Evolutionary conservation across 805 yeast species (phyloP), one percentile per base, ranked within the genome.

Genomic region (Ogataea paraovalis): DNA sequence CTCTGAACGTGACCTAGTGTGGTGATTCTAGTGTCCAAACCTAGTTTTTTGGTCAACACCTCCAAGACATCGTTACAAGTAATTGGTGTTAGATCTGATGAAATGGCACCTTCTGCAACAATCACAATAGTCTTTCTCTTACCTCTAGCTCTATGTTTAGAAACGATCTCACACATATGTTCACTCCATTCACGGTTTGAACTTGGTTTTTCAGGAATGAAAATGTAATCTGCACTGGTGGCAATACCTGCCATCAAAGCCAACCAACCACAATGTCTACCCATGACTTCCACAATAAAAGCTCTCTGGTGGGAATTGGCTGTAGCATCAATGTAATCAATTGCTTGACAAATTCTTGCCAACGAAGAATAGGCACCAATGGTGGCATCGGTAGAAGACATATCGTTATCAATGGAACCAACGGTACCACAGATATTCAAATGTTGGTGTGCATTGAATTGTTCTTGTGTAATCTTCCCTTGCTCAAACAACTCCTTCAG

Each of bases 1-100:
- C 99, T 82, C 75, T 94, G 99, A 46, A 94, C 97, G 67, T 94
- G 99, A 46, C 99, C 99, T 58, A 94, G 75, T 12, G 95, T 88
- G 38, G 99, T 94, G 59, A 92, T 84, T 67, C 95, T 74, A 5
- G 92, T 85, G 62, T 86, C 95, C 44, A 86, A 68, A 10, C 89
- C 89, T 49, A 85, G 67, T 40, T 50, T 52, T 41, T 74, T 77
- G 18, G 81, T 87, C 50, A 86, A 70, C 9, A 81, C 87, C 18
- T 80, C 71, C 58, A 78, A 79, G 25, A 86, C 92, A 48, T 82
- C 80, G 41, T 79, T 74, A 23, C 87, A 72, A 4, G 85, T 71
- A 50, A 86, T 82, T 42, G 87, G 88, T 38, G 79, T 77, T 57
- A 85, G 71, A 51, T 83, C 85, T 49, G 77, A 75, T 48, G 80